Evolutionary conservation across 257 asterid species (phyloP).

Genomic region (Rhazya stricta): DNA sequence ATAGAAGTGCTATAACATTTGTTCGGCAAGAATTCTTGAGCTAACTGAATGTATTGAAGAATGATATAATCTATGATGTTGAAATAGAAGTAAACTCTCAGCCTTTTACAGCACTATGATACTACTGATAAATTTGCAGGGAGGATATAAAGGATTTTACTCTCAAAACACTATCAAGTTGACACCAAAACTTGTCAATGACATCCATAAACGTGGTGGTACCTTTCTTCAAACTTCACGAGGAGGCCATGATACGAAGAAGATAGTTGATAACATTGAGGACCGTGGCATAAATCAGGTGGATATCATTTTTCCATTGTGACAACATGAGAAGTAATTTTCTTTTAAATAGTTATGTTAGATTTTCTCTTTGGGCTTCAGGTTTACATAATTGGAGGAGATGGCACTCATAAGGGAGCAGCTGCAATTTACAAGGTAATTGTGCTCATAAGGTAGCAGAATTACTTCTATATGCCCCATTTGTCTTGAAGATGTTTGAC

Average conservation of each 20-base stretch:
- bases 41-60: not conserved
- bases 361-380: slow-evolving; percentile 29
- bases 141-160: slow-evolving; percentile 94
- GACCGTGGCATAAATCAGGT: slow-evolving; percentile 97
- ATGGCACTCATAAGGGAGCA: slow-evolving; percentile 96
- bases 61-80: not conserved
- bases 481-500: slow-evolving; percentile 8
- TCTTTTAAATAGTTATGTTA: slow-evolving; percentile 8
- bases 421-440: slow-evolving; percentile 81
- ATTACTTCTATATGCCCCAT: slow-evolving; percentile 7
- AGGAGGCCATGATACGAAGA: slow-evolving; percentile 92
- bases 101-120: not conserved
- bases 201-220: slow-evolving; percentile 94
- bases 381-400: slow-evolving; percentile 99
- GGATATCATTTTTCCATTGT: slow-evolving; percentile 8
- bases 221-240: slow-evolving; percentile 90
- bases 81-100: not conserved
- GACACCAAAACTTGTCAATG: slow-evolving; percentile 77
- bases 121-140: slow-evolving; percentile 37
- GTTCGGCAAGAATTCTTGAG: not conserved
- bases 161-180: slow-evolving; percentile 70
- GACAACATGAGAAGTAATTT: not conserved
- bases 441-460: not conserved
- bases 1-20: not conserved
- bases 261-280: slow-evolving; percentile 91